Evolutionary conservation across 1,139 yeast genomes (phyloP), one percentile per base, ranked within the genome.

Genomic region (Blastobotrys illinoisensis): DNA sequence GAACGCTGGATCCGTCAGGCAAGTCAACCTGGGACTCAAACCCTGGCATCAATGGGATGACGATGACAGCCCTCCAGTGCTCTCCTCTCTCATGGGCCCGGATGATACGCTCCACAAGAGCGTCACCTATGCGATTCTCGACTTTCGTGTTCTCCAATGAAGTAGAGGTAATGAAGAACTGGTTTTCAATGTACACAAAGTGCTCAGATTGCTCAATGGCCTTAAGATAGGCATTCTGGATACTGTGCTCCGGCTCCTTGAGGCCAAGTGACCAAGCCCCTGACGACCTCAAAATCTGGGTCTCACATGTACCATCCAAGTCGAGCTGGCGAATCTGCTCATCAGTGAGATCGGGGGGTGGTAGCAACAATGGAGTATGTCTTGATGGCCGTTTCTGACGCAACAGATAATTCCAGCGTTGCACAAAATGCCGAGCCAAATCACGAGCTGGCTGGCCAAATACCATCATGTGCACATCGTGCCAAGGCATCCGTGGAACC

Each of bases 401-500:
- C 52, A 93, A 71, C 50, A 93, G 76, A 65, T 89, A 95, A 68
- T 95, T 95, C 99, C 99, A 95, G 64, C 99, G 81, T 72, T 95
- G 99, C 13, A 91, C 95, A 71, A 95, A 95, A 70, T 93, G 99
- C 55, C 99, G 81, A 0, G 95, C 81, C 56, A 93, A 74, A 70
- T 95, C 99, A 57, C 98, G 78, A 0, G 98, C 99, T 5, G 91
- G 83, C 65, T 91, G 95, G n/a, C 99, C 99, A 9, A 91, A 82
- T 2, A 95, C 84, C 73, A 90, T 83, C 96, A 91, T 93, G 65
- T 93, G 98, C 48, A 95, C 88, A 76, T 95, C 99, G 70, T 95
- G 99, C 99, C 99, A 95, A 5, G 99, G 99, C 99, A 95, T 95
- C 64, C 99, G 80, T 2, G 99, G 98, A 14, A 82, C 79, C 20